Base-by-base conservation (phyloP, 2,329 filamentous ascomycete genomes). In the Penicillium crustosum region DNA sequence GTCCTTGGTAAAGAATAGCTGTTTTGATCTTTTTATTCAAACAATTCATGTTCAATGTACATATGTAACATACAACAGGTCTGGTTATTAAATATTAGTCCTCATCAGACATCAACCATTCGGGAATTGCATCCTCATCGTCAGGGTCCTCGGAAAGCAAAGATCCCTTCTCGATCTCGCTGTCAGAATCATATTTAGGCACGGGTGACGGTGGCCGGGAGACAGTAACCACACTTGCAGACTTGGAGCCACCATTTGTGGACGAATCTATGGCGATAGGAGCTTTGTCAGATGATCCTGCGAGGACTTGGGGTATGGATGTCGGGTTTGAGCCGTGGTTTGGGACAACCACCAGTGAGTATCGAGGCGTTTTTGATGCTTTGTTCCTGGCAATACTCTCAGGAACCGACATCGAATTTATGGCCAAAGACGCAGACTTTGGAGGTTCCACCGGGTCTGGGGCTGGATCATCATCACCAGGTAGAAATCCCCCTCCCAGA, bases 51-150 rank as follows among this genome's bases (percentile, higher is more conserved):
- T 12, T 31, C 25, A 25, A 27, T 8, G 15, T 31, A 44, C 15
- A 31, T 31, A 39, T 2, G 3, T 38, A 17, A 8, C 15, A 45
- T 53, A 49, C 8, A 45, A 31, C 3, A 23, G 21, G 4, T 35
- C 23, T 23, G 5, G 4, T 35, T 21, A 3, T n/a, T 12, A 23
- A 27, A 4, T 19, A 15, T 6, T 43, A 58, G 12, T n/a, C 44
- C 56, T 62, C 71, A 64, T 74, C 71, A 52, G 66, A 77, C 61
- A 81, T 71, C 48, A 88, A 69, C 85, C 85, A 88, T 43, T 87
- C 84, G 3, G 85, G 85, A 61, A 87, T 84, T 2, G 84, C 84
- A 68, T 87, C 85, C 49, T 86, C 83, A 63, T 88, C 85, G 33
- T 87, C 85, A 0, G 85, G 85, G 64, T 88, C 85, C 64, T 87